phyloP scores from a whole-genome alignment of 2,329 filamentous ascomycete species.

The Monosporascus ibericus region DNA sequence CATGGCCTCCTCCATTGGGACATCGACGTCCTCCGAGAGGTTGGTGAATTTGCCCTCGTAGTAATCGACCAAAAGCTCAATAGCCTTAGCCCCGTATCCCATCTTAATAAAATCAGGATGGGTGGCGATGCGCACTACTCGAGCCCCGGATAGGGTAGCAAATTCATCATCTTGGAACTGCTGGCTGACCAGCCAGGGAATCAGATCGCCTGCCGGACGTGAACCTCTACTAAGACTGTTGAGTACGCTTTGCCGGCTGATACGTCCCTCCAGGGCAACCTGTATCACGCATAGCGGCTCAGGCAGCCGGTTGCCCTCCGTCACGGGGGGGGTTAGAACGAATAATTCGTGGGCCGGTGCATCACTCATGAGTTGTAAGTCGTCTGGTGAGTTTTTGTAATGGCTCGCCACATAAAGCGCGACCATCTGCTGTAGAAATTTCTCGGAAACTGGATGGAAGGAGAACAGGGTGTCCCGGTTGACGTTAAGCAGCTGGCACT shows the following conservation, averaged over 20 bases:
- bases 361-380: conserved; percentile 97
- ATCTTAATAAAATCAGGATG: conserved; percentile 89
- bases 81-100: conserved; percentile 87
- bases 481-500: conserved; percentile 88
- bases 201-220: conserved; percentile 84
- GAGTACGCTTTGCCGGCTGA: conserved; percentile 86
- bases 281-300: conserved; percentile 95
- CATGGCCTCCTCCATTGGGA: conserved; percentile 56
- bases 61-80: conserved; percentile 83
- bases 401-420: conserved; percentile 92
- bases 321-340: conserved; percentile 81
- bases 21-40: conserved; percentile 64
- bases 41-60: conserved; percentile 90
- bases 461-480: conserved; percentile 98
- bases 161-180: conserved; percentile 99
- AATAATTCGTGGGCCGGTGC: conserved; percentile 95
- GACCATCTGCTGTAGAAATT: conserved; percentile 97
- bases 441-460: conserved; percentile 94
- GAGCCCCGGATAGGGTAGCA: conserved; percentile 83
- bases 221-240: conserved; percentile 85
- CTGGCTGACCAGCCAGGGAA: conserved; percentile 95
- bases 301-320: conserved; percentile 72
- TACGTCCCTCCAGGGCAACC: conserved; percentile 88
- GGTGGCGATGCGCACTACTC: conserved; percentile 89
- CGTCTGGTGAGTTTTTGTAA: conserved; percentile 92